Evolutionary conservation across 139 green algal genomes (phyloP).

Genomic region (Chlamydomonas incerta): DNA sequence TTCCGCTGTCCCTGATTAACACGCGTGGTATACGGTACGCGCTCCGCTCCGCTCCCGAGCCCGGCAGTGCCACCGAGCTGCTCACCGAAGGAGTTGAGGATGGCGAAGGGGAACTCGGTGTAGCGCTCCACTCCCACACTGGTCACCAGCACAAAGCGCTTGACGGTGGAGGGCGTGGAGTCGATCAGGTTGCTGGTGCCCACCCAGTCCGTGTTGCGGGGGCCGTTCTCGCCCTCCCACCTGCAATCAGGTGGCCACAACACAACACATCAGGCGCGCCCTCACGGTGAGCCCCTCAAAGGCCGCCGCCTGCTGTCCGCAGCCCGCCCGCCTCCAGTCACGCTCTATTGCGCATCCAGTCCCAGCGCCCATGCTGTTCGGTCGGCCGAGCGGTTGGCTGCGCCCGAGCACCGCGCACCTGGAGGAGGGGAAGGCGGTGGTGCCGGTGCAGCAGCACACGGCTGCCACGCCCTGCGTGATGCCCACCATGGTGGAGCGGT

Average conservation of each 20-base stretch:
- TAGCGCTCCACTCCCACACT: conserved; percentile 85
- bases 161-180: conserved; percentile 57
- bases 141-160: conserved; percentile 76
- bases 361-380: too few species aligned
- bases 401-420: conserved; percentile 65
- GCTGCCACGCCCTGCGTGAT: conserved; percentile 70
- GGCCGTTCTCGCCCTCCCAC: conserved; percentile 89
- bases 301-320: too few species aligned
- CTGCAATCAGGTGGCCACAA: too few species aligned
- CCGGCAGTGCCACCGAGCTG: too few species aligned
- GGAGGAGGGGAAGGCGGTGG: conserved; percentile 90
- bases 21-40: too few species aligned
- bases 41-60: too few species aligned
- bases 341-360: too few species aligned
- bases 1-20: too few species aligned
- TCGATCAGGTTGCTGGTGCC: conserved; percentile 83
- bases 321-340: too few species aligned
- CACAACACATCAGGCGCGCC: too few species aligned
- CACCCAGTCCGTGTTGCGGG: conserved; percentile 82
- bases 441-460: conserved; percentile 84
- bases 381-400: too few species aligned
- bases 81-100: conserved; percentile 94
- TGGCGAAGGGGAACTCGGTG: conserved; percentile 77
- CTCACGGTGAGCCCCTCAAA: too few species aligned
- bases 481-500: conserved; percentile 30